Percentiles rank a stretch among this genome's conserved stretches.
phyloP scores from a whole-genome alignment of 768 basidiomycete genomes.

The Cantharellus anzutake region DNA sequence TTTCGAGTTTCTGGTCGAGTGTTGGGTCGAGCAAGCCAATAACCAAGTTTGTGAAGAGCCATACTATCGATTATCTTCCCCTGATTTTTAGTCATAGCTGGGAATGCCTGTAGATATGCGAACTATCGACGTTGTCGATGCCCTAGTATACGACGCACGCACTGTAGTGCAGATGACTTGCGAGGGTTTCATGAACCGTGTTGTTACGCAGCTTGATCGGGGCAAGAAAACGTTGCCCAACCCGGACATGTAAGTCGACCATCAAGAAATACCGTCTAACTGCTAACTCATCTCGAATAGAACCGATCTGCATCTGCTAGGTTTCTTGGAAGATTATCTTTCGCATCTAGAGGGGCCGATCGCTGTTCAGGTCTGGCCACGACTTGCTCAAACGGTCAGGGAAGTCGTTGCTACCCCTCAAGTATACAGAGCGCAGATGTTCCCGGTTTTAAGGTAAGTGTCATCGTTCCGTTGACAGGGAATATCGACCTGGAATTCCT shows the following conservation, averaged over 20 bases:
- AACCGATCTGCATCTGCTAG: conserved; percentile 52
- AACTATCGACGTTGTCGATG: conserved; percentile 65
- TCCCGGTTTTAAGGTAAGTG: conserved; percentile 49
- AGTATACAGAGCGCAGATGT: conserved; percentile 52
- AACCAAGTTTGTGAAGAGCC: too few species aligned
- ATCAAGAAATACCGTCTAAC: neutral
- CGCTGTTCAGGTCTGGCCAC: conserved; percentile 80
- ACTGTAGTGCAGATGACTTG: conserved; percentile 76
- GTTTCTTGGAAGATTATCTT: conserved; percentile 77
- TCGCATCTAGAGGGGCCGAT: conserved; percentile 71
- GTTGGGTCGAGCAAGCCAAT: conserved; percentile 32
- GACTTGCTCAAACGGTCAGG: conserved; percentile 57
- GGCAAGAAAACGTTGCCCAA: conserved; percentile 41
- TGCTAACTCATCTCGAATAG: conserved; percentile 20
- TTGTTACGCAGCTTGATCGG: conserved; percentile 36
- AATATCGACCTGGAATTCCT: conserved; percentile 7
- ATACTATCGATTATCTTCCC: too few species aligned
- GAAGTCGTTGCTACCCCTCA: conserved; percentile 49
- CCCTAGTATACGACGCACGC: conserved; percentile 68
- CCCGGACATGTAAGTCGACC: conserved; percentile 38
- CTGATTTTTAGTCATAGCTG: too few species aligned
- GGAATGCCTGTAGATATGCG: neutral
- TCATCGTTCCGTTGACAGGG: conserved; percentile 2
- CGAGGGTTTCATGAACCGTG: conserved; percentile 53
- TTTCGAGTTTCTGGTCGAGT: conserved; percentile 63